Conservation (phyloP, 1,284 basidiomycete genomes). For the Lignosus rhinocerotis region DNA sequence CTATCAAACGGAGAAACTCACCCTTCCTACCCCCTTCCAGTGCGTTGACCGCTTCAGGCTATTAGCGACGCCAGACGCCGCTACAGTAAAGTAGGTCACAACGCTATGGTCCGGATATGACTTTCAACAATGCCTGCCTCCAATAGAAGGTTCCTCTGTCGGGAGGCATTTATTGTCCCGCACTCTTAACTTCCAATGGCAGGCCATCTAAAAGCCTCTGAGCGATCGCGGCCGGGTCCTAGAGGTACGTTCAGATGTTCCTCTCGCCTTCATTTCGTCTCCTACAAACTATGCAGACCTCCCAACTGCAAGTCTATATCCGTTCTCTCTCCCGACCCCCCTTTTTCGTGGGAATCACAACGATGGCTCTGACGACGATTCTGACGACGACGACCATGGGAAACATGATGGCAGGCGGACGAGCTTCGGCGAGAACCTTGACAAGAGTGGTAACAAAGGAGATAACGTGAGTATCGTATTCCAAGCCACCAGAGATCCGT, state of each 20-base stretch:
- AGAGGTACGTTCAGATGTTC: slow-evolving; percentile 2
- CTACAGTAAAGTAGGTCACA: background rate
- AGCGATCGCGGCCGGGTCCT: background rate
- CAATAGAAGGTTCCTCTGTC: background rate
- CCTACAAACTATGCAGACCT: too few species aligned
- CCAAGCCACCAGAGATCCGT: too few species aligned
- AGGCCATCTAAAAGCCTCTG: background rate
- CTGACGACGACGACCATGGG: background rate
- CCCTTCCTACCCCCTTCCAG: background rate
- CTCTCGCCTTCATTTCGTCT: background rate
- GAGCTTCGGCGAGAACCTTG: too few species aligned
- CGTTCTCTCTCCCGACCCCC: too few species aligned
- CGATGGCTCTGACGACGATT: background rate
- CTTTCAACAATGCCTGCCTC: background rate
- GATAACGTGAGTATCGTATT: too few species aligned
- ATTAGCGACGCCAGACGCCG: slow-evolving; percentile 2
- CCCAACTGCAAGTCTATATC: too few species aligned
- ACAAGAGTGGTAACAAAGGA: too few species aligned
- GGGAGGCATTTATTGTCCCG: background rate
- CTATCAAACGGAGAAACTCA: background rate
- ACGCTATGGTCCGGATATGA: background rate
- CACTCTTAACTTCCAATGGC: background rate
- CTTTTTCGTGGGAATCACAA: background rate
- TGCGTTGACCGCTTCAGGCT: background rate
- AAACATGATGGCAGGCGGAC: too few species aligned